phyloP scores from a whole-genome alignment of 345 rosid species.

The Ceriops tagal region DNA sequence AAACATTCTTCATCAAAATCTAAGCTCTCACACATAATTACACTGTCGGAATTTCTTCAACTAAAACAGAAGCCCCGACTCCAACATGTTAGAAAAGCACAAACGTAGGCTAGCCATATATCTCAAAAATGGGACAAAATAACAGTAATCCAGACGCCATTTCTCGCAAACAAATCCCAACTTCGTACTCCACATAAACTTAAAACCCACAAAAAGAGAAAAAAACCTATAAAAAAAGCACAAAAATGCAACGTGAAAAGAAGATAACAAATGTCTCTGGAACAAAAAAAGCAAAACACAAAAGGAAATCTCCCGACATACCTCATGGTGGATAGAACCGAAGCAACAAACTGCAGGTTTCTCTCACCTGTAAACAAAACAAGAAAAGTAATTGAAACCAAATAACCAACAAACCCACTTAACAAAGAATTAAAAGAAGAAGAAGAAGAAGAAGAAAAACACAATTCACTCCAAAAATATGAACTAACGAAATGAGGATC shows the following conservation, averaged over 20 bases:
- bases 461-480: not conserved
- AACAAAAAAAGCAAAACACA: not conserved
- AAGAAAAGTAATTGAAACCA: not conserved
- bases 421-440: not conserved
- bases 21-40: too few species aligned
- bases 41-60: not conserved
- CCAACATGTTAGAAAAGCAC: not conserved
- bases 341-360: not conserved
- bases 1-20: too few species aligned
- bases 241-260: not conserved
- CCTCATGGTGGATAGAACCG: constrained; percentile 6
- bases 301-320: not conserved
- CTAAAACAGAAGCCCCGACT: not conserved
- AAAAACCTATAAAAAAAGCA: too few species aligned
- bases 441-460: not conserved
- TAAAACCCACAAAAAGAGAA: too few species aligned
- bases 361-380: not conserved
- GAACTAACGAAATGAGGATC: too few species aligned
- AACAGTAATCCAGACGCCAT: not conserved
- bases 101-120: not conserved
- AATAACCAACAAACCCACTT: not conserved
- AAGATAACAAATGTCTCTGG: not conserved
- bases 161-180: not conserved
- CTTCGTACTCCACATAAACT: too few species aligned
- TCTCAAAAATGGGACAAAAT: not conserved